Conservation (phyloP, 2,329 filamentous ascomycete genomes). For the Xylaria sp. region DNA sequence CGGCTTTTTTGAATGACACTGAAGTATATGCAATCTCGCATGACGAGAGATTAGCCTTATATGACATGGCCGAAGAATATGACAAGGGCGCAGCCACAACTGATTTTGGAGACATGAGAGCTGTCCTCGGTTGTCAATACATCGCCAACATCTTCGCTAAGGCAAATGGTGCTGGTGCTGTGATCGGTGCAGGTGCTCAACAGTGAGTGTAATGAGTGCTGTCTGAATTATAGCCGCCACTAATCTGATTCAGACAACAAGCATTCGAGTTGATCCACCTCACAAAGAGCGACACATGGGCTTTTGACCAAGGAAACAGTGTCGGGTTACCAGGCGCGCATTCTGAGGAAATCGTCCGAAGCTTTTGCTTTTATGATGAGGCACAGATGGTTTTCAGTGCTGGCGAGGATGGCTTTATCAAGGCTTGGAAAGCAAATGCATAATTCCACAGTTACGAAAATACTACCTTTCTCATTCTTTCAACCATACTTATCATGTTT, state of each 20-base stretch:
- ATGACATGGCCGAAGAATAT: conserved; percentile 72
- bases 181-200: conserved; percentile 73
- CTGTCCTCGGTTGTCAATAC: conserved; percentile 76
- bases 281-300: conserved; percentile 63
- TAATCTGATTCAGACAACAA: conserved; percentile 50
- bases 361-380: conserved; percentile 72
- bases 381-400: conserved; percentile 67
- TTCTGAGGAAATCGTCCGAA: conserved; percentile 70
- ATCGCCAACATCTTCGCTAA: conserved; percentile 73
- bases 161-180: conserved; percentile 65
- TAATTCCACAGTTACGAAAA: conserved; percentile 36
- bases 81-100: conserved; percentile 65
- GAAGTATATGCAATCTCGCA: conserved; percentile 79
- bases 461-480: conserved; percentile 38
- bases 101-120: conserved; percentile 76
- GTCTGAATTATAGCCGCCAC: background rate
- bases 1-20: conserved; percentile 73
- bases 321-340: conserved; percentile 72
- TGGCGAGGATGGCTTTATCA: conserved; percentile 68
- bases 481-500: conserved; percentile 87
- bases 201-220: conserved; percentile 60
- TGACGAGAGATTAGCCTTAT: conserved; percentile 80
- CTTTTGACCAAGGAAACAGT: conserved; percentile 62
- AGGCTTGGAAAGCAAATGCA: conserved; percentile 62
- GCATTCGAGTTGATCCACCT: conserved; percentile 70